Evolutionary conservation across 768 basidiomycete species (phyloP).

Genomic region (Tylopilus felleus): DNA sequence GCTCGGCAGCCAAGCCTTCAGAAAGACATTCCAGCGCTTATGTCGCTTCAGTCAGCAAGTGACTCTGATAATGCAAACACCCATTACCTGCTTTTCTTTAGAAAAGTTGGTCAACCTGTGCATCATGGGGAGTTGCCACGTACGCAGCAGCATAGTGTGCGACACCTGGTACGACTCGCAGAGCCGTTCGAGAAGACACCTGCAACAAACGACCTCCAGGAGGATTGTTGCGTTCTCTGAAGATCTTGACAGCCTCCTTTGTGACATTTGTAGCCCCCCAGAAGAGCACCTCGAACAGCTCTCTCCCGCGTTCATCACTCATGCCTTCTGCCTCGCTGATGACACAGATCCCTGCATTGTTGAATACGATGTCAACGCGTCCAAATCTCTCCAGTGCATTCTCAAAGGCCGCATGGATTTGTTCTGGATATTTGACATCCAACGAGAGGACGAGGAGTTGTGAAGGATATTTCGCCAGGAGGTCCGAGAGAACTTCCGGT

Average conservation of each 20-base stretch:
- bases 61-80: neutral
- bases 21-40: constrained; percentile 39
- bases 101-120: neutral
- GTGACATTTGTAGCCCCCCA: constrained; percentile 36
- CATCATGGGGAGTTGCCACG: constrained; percentile 4
- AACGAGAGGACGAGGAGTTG: constrained; percentile 38
- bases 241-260: constrained; percentile 31
- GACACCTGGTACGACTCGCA: constrained; percentile 18
- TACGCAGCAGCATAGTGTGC: constrained; percentile 28
- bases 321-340: constrained; percentile 38
- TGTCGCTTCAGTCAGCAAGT: neutral
- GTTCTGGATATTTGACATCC: constrained; percentile 35
- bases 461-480: constrained; percentile 25
- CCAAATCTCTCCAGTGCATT: constrained; percentile 36
- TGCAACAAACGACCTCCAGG: constrained; percentile 39
- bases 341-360: constrained; percentile 37
- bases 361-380: constrained; percentile 43
- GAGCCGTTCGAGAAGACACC: constrained; percentile 28
- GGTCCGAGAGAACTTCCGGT: constrained; percentile 27
- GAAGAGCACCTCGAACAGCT: constrained; percentile 39
- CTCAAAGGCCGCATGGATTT: constrained; percentile 36
- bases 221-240: constrained; percentile 40
- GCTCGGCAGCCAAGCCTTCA: constrained; percentile 37
- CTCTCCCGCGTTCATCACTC: constrained; percentile 31
- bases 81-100: constrained; percentile 27